Evolutionary conservation across 106 monocot species (phyloP).

Genomic region (Dactylorhiza incarnata): DNA sequence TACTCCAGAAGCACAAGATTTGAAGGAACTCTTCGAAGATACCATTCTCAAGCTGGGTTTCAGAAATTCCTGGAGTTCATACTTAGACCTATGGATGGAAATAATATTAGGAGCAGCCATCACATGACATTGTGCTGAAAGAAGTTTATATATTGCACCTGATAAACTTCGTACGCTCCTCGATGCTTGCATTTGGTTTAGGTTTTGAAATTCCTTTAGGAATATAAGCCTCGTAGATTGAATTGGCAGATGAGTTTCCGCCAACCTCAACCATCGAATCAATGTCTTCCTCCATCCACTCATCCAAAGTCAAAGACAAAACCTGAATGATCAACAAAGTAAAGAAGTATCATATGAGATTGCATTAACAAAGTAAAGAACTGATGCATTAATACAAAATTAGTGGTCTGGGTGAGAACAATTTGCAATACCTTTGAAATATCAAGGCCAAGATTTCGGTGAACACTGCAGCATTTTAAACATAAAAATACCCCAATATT

Average conservation of each 20-base stretch:
- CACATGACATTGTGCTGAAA: not conserved
- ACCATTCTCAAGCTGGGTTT: slow-evolving; percentile 79
- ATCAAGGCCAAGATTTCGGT: slow-evolving; percentile 69
- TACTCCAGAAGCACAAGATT: slow-evolving; percentile 31
- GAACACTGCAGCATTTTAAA: slow-evolving; percentile 63
- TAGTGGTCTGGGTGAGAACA: not conserved
- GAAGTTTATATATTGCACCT: slow-evolving; percentile 27
- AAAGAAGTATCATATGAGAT: not conserved
- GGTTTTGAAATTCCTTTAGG: slow-evolving; percentile 50
- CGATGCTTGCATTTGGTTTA: slow-evolving; percentile 35
- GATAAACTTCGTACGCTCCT: slow-evolving; percentile 56
- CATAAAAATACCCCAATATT: slow-evolving; percentile 87
- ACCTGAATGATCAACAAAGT: slow-evolving; percentile 32
- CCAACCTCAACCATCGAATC: slow-evolving; percentile 73
- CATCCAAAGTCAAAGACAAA: slow-evolving; percentile 73
- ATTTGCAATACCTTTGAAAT: slow-evolving; percentile 55
- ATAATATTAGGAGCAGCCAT: slow-evolving; percentile 5
- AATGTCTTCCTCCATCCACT: slow-evolving; percentile 68
- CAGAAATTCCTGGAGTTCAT: slow-evolving; percentile 82
- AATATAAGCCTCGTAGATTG: slow-evolving; percentile 80
- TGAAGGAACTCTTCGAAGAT: slow-evolving; percentile 54
- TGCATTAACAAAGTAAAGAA: not conserved
- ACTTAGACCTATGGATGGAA: slow-evolving; percentile 53
- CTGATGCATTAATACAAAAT: not conserved
- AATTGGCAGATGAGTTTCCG: slow-evolving; percentile 69